These are phyloP conservation scores for Eucalyptus melliodora DNA, from an alignment of 345 rosid species.

Conservation along the genomic window DNA sequence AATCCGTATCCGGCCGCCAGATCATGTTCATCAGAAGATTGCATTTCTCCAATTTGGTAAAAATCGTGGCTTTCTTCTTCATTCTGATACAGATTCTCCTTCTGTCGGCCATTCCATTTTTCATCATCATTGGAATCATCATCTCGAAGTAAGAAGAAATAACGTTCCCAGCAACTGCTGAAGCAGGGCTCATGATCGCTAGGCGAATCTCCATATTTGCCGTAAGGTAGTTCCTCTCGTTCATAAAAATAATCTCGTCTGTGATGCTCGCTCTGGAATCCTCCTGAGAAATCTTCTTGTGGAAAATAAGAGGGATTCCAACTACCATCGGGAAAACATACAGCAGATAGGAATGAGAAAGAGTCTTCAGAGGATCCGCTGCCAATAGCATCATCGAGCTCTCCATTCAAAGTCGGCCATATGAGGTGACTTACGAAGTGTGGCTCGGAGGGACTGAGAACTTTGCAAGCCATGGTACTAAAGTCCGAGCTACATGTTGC, in stretches of 20 bases:
- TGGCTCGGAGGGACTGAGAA: not conserved
- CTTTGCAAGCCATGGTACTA: not conserved
- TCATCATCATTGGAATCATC: not conserved
- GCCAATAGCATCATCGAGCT: not conserved
- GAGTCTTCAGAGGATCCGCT: not conserved
- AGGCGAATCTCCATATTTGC: not conserved
- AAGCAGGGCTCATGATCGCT: not conserved
- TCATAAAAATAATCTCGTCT: not conserved
- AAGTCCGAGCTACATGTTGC: not conserved
- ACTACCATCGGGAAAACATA: not conserved
- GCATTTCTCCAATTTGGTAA: not conserved
- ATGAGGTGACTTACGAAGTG: not conserved
- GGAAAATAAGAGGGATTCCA: not conserved
- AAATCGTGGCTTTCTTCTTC: not conserved
- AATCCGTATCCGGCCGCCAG: not conserved
- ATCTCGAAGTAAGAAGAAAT: not conserved
- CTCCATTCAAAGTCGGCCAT: not conserved
- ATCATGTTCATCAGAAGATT: not conserved
- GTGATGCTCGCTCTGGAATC: not conserved
- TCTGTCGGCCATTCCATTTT: not conserved
- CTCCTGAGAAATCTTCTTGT: not conserved
- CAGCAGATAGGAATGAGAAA: not conserved
- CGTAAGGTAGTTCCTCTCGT: not conserved
- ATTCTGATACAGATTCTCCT: not conserved
- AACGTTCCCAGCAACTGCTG: not conserved